Percentiles rank a stretch among this genome's conserved stretches.
These are phyloP conservation scores for Platanthera zijinensis DNA, from an alignment of 106 monocot species.

Conservation along the genomic window DNA sequence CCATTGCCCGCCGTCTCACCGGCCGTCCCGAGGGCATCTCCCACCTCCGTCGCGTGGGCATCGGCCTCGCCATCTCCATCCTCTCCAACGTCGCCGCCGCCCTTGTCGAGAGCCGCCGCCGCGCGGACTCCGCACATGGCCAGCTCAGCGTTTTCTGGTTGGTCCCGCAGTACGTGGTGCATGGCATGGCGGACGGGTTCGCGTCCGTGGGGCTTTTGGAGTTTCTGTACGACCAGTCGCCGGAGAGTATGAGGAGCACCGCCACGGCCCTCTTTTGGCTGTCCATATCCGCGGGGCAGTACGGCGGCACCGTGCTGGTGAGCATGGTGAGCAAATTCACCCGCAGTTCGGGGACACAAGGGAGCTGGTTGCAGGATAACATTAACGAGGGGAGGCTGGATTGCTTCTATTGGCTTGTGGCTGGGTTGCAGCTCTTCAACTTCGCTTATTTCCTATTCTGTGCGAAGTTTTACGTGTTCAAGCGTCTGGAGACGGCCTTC, in stretches of 20 bases:
- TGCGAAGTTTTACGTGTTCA: not conserved
- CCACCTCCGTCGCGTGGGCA: conserved; percentile 49
- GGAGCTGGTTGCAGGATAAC: conserved; percentile 48
- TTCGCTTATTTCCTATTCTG: not conserved
- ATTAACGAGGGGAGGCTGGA: conserved; percentile 32
- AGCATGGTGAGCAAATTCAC: conserved; percentile 36
- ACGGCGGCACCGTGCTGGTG: conserved; percentile 45
- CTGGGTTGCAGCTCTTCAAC: not conserved
- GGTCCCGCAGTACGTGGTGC: conserved; percentile 48
- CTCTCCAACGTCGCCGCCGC: conserved; percentile 32
- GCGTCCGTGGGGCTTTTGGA: conserved; percentile 51
- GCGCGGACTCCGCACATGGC: not conserved
- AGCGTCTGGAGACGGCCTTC: not conserved
- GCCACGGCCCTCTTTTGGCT: conserved; percentile 58
- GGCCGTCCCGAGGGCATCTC: conserved; percentile 34
- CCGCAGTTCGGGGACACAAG: conserved; percentile 5
- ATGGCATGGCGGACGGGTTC: conserved; percentile 40
- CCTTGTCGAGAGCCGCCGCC: conserved; percentile 33
- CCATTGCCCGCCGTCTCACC: conserved; percentile 43
- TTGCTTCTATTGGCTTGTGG: conserved; percentile 26
- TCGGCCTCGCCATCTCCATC: conserved; percentile 45
- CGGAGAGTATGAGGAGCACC: conserved; percentile 75
- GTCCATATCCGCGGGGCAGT: conserved; percentile 40
- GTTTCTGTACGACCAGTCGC: conserved; percentile 70
- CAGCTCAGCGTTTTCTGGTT: conserved; percentile 51